A percentile compares a stretch with the other conserved stretches of the same genome.
These are phyloP conservation scores for Conticribra guillardii DNA, from an alignment of 108 stramenopile species.

Conservation along the genomic window DNA sequence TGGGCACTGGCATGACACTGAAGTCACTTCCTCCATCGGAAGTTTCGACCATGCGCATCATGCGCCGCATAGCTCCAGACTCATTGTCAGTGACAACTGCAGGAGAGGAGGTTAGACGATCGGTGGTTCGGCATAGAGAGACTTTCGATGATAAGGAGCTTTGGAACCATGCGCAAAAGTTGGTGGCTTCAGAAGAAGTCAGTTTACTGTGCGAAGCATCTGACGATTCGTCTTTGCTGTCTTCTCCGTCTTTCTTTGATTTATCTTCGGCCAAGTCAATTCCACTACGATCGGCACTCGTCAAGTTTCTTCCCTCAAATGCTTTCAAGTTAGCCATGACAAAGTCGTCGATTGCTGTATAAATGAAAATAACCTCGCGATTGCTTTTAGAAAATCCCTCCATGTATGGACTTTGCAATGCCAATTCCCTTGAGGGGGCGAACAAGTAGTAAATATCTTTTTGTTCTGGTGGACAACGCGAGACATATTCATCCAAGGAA, in stretches of 20 bases:
- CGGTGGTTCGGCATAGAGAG: slow-evolving; percentile 80
- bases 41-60: slow-evolving; percentile 98
- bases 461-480: slow-evolving; percentile 90
- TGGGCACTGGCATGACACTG: slow-evolving; percentile 82
- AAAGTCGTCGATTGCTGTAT: slow-evolving; percentile 97
- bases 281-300: slow-evolving; percentile 89
- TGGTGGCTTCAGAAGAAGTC: slow-evolving; percentile 71
- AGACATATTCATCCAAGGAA: slow-evolving; percentile 96
- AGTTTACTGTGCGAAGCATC: slow-evolving; percentile 46
- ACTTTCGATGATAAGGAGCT: slow-evolving; percentile 73
- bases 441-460: slow-evolving; percentile 97
- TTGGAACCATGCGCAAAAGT: slow-evolving; percentile 90
- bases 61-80: slow-evolving; percentile 92
- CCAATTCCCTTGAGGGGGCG: slow-evolving; percentile 94
- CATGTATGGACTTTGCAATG: slow-evolving; percentile 94
- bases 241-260: slow-evolving; percentile 40
- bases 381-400: slow-evolving; percentile 93
- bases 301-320: slow-evolving; percentile 88
- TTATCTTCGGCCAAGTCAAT: slow-evolving; percentile 64
- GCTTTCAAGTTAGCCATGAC: slow-evolving; percentile 94
- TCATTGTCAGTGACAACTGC: slow-evolving; percentile 98
- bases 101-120: slow-evolving; percentile 88
- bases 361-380: slow-evolving; percentile 94
- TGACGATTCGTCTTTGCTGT: slow-evolving; percentile 45
- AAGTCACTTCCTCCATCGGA: slow-evolving; percentile 67